Percentiles rank a stretch among this genome's conserved stretches.
phyloP scores from a whole-genome alignment of 805 yeast genomes.

The Nematodospora valgi region DNA sequence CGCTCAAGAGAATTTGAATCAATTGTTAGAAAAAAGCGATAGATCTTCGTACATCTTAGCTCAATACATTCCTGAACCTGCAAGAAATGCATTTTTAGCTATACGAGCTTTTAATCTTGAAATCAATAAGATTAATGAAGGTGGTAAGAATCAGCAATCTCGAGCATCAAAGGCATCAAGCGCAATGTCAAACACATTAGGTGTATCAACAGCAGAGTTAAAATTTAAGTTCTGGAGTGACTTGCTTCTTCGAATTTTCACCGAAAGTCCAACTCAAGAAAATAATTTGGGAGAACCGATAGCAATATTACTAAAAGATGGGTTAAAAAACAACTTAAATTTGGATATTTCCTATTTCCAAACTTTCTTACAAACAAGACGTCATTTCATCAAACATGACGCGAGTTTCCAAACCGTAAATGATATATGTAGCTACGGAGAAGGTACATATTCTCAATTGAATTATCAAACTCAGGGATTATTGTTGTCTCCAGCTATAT shows the following conservation, averaged over 20 bases:
- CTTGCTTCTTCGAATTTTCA: constrained; percentile 45
- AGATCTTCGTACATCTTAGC: constrained; percentile 62
- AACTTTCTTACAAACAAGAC: constrained; percentile 58
- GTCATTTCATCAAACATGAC: constrained; percentile 41
- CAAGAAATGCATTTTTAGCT: constrained; percentile 61
- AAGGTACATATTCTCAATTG: constrained; percentile 72
- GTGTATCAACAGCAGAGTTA: constrained; percentile 43
- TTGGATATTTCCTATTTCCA: constrained; percentile 54
- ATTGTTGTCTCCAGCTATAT: constrained; percentile 51
- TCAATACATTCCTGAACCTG: constrained; percentile 65
- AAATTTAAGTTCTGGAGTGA: constrained; percentile 78
- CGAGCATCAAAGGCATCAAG: constrained; percentile 29
- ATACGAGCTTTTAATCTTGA: constrained; percentile 65
- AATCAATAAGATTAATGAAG: constrained; percentile 45
- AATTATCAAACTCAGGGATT: constrained; percentile 64
- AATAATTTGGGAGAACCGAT: constrained; percentile 59
- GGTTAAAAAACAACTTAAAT: constrained; percentile 45
- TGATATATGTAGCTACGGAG: constrained; percentile 71
- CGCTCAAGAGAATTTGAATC: constrained; percentile 43
- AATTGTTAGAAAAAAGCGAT: constrained; percentile 47
- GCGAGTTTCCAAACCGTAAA: constrained; percentile 47
- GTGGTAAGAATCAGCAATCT: constrained; percentile 21
- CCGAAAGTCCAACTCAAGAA: constrained; percentile 24
- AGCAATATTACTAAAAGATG: constrained; percentile 53
- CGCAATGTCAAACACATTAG: constrained; percentile 27